A percentile compares a stretch with the other conserved stretches of the same genome.
Evolutionary conservation across 805 yeast genomes (phyloP).

Genomic region (Candida glaebosa): DNA sequence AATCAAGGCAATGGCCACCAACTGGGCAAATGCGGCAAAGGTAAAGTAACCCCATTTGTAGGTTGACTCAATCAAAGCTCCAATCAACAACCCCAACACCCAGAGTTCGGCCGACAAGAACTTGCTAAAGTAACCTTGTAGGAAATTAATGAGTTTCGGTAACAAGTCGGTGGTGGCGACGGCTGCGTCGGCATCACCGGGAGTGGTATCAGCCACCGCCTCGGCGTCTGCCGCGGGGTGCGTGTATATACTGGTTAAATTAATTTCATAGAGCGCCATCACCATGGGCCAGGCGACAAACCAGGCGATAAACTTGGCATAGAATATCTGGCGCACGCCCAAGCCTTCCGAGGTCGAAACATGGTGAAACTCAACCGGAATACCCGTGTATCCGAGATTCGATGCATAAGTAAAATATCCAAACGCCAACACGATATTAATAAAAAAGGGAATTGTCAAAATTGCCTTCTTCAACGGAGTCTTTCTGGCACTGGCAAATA

Average conservation of each 20-base stretch:
- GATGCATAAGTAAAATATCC: conserved; percentile 57
- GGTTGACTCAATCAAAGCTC: conserved; percentile 49
- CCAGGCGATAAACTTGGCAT: conserved; percentile 55
- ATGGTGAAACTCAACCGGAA: conserved; percentile 47
- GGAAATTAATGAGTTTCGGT: conserved; percentile 24
- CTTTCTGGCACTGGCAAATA: conserved; percentile 19
- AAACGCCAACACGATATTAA: conserved; percentile 41
- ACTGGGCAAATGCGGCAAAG: conserved; percentile 45
- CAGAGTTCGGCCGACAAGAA: conserved; percentile 44
- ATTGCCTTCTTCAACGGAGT: conserved; percentile 30
- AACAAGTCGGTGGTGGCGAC: conserved; percentile 24
- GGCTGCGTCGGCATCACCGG: conserved; percentile 26
- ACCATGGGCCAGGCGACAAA: conserved; percentile 50
- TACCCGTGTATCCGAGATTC: conserved; percentile 52
- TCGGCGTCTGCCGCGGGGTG: background rate
- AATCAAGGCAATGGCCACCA: conserved; percentile 37
- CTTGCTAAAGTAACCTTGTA: conserved; percentile 40
- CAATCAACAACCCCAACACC: conserved; percentile 55
- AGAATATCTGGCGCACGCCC: conserved; percentile 51
- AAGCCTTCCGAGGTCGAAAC: conserved; percentile 27
- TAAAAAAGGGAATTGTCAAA: conserved; percentile 40
- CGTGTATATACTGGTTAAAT: conserved; percentile 1
- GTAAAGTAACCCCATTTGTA: conserved; percentile 72
- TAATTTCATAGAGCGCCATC: conserved; percentile 28
- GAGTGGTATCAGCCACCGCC: conserved; percentile 15